Base-by-base conservation (phyloP, 73 alveolate genomes). In the Paraurostyla sp. region DNA sequence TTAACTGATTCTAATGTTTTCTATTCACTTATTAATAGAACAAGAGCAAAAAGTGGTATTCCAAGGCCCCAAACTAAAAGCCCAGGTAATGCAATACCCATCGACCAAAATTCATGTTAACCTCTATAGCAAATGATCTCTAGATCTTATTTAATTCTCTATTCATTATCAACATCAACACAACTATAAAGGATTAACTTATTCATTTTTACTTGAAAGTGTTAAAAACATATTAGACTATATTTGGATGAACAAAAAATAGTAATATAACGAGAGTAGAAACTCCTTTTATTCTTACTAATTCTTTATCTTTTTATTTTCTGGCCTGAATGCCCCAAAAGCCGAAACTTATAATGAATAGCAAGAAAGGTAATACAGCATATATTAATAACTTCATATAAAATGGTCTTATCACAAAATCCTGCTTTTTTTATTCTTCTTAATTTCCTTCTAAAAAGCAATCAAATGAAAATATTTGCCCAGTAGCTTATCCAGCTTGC, bases 41-140 rank as follows among this genome's bases (percentile, higher is more conserved):
- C 3, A 20, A 56, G 36, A 2, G 76, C 49, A 35, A 80, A 51
- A 23, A 65, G 40, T n/a, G 93, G 93, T 6, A 87, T 25, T 0
- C 91, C 93, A 0, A 87, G 16, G 40, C 49, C 50, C 90, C 93
- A 87, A 6, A 87, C 48, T 13, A 78, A 13, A 18, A 78, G 30
- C n/a, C 71, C 27, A 13, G 93, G 93, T 32, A 75, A 22, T 16
- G 91, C 89, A 22, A 78, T 65, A 0, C 15, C 45, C 7, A 56
- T 16, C 0, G 60, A 35, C 22, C 40, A 76, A 0, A 0, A 15
- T 0, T 9, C 49, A 54, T 87, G 93, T 13, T 75, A 13, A 7
- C 76, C 93, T 36, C 22, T 38, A 16, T 9, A 87, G 91, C 93
- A 87, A 20, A 30, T 35, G n/a, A 6, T 38, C 38, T 50, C 84